Percentiles rank a stretch among this genome's conserved stretches.
Conservation (phyloP, 2,329 filamentous ascomycete species). For the Phialophora chinensis region DNA sequence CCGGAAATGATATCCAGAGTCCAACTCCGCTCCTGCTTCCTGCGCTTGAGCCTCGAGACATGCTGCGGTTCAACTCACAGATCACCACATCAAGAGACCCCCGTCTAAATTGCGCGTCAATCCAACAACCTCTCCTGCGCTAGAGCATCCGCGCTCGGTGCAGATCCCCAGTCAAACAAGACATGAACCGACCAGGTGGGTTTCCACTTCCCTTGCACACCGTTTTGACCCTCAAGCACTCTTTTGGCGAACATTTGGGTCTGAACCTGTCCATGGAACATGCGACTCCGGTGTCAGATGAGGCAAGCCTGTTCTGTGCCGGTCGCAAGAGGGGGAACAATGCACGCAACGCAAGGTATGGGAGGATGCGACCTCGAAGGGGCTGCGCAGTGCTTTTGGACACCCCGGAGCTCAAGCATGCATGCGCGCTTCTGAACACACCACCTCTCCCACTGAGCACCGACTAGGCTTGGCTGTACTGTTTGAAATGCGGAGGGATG, state of each 20-base stretch:
- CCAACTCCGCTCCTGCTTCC: conserved; percentile 6
- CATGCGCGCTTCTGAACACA: neutral
- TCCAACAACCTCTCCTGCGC: conserved; percentile 3
- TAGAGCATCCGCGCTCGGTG: conserved; percentile 9
- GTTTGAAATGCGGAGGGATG: neutral
- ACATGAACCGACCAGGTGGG: conserved; percentile 36
- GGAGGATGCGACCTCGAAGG: neutral
- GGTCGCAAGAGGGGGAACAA: conserved; percentile 3
- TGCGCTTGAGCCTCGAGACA: conserved; percentile 7
- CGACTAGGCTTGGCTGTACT: neutral
- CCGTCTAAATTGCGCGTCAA: neutral
- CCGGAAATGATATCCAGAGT: conserved; percentile 4
- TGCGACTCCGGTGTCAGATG: neutral
- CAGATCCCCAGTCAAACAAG: conserved; percentile 6
- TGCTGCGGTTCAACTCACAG: conserved; percentile 1
- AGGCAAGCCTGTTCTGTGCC: neutral
- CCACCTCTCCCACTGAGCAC: neutral
- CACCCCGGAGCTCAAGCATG: neutral
- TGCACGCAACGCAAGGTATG: neutral
- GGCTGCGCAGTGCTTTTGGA: neutral
- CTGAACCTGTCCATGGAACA: neutral
- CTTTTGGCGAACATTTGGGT: neutral
- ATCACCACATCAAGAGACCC: neutral
- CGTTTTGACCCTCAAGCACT: conserved; percentile 2
- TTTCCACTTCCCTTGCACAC: conserved; percentile 15